Evolutionary conservation across 108 stramenopile species (phyloP).

Genomic region (Cyclostephanos invisitatus): DNA sequence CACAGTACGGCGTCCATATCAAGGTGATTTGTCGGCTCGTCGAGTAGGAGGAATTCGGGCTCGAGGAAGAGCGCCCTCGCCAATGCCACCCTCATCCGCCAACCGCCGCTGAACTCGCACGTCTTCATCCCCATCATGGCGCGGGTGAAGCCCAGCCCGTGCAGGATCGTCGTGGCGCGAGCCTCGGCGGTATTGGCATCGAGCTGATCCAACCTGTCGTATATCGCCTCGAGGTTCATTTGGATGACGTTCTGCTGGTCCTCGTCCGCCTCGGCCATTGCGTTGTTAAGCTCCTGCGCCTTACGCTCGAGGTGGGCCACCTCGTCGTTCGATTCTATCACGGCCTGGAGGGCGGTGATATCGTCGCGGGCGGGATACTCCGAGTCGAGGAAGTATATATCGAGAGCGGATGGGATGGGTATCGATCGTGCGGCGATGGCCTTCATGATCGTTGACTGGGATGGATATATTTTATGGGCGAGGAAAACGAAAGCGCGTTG

Average conservation of each 20-base stretch:
- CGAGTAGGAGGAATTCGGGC: conserved; percentile 92
- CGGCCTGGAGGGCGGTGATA: conserved; percentile 95
- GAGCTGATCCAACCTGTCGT: conserved; percentile 95
- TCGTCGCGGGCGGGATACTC: conserved; percentile 95
- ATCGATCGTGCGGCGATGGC: conserved; percentile 94
- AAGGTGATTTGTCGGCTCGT: conserved; percentile 84
- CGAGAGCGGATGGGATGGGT: conserved; percentile 95
- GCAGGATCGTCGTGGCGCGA: conserved; percentile 94
- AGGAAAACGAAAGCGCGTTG: conserved; percentile 35
- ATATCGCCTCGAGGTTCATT: conserved; percentile 78
- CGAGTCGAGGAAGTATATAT: conserved; percentile 94
- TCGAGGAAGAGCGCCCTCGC: conserved; percentile 96
- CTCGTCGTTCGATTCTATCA: conserved; percentile 93
- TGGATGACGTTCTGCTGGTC: conserved; percentile 79
- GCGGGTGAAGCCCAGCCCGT: conserved; percentile 95
- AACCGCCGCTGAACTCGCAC: conserved; percentile 96
- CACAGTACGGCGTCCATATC: conserved; percentile 99
- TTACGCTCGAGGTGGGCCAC: conserved; percentile 83
- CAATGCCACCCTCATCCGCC: conserved; percentile 98
- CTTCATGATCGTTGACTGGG: conserved; percentile 92
- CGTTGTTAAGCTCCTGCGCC: conserved; percentile 86
- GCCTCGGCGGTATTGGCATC: conserved; percentile 96
- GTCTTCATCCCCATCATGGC: conserved; percentile 94
- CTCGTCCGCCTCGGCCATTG: conserved; percentile 87
- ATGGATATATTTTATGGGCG: neutral